These are phyloP conservation scores for Aegle marmelos DNA, from an alignment of 345 rosid species.

Conservation along the genomic window DNA sequence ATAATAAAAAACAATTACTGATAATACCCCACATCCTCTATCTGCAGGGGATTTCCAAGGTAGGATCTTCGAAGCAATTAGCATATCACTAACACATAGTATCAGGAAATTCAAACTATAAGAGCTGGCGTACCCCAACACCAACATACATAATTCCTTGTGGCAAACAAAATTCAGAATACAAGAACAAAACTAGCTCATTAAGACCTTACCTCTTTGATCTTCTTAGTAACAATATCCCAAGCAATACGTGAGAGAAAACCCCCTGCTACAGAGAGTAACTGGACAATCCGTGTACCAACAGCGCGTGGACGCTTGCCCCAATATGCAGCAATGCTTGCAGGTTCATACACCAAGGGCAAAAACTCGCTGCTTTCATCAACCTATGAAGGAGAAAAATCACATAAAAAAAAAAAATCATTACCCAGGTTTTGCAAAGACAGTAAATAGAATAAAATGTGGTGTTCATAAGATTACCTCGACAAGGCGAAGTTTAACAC, in stretches of 20 bases:
- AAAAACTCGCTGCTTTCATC: slow-evolving; percentile 92
- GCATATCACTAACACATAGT: neutral
- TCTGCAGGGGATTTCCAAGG: neutral
- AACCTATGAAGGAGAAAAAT: slow-evolving; percentile 36
- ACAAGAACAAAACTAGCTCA: neutral
- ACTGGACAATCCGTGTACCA: slow-evolving; percentile 74
- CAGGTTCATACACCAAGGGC: slow-evolving; percentile 89
- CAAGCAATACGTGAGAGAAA: slow-evolving; percentile 73
- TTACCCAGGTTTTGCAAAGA: neutral
- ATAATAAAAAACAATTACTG: neutral
- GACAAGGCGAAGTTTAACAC: slow-evolving; percentile 69
- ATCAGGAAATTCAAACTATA: slow-evolving; percentile 1
- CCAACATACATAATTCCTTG: neutral
- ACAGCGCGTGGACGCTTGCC: slow-evolving; percentile 96
- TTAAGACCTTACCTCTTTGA: slow-evolving; percentile 63
- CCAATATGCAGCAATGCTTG: slow-evolving; percentile 83
- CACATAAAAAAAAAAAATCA: neutral
- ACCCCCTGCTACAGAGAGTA: slow-evolving; percentile 90
- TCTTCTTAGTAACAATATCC: slow-evolving; percentile 80
- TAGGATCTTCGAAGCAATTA: neutral
- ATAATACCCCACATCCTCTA: neutral
- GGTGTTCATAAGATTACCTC: slow-evolving; percentile 44
- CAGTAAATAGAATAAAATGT: neutral
- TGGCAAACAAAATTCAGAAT: neutral
- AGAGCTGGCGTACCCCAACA: neutral